phyloP scores from a whole-genome alignment of 257 asterid species.

The Penstemon davidsonii region DNA sequence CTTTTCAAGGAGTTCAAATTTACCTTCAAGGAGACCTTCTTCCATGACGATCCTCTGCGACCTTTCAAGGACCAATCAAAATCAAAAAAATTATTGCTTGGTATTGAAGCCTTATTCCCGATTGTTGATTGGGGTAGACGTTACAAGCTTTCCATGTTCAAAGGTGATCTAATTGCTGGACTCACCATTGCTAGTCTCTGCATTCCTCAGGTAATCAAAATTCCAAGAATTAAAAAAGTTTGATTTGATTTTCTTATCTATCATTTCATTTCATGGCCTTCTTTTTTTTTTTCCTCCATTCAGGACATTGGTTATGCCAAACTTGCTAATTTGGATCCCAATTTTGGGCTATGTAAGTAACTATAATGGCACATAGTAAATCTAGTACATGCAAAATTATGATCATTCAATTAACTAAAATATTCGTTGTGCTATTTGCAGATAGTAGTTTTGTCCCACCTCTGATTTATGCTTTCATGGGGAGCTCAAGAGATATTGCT shows the following conservation, averaged over 20 bases:
- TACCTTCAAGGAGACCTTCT: constrained; percentile 62
- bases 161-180: constrained; percentile 76
- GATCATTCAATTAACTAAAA: too few relatives aligned
- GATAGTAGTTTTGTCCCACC: constrained; percentile 86
- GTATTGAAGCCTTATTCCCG: constrained; percentile 54
- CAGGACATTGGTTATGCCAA: constrained; percentile 82
- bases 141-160: constrained; percentile 52
- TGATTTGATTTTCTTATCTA: background rate
- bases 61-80: constrained; percentile 53
- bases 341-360: constrained; percentile 69
- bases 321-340: constrained; percentile 67
- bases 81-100: constrained; percentile 39
- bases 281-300: constrained; percentile 11
- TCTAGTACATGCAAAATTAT: too few relatives aligned
- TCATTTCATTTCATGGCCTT: background rate
- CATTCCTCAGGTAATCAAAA: constrained; percentile 66
- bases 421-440: constrained; percentile 26
- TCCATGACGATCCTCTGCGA: constrained; percentile 71
- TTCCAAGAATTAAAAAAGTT: too few relatives aligned
- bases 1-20: constrained; percentile 45
- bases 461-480: constrained; percentile 70
- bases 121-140: constrained; percentile 68
- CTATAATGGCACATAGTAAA: background rate
- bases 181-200: constrained; percentile 84
- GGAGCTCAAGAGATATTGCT: constrained; percentile 85